These are phyloP conservation scores for Nigrograna mackinnonii DNA, from an alignment of 2,329 filamentous ascomycete genomes.

Conservation along the genomic window DNA sequence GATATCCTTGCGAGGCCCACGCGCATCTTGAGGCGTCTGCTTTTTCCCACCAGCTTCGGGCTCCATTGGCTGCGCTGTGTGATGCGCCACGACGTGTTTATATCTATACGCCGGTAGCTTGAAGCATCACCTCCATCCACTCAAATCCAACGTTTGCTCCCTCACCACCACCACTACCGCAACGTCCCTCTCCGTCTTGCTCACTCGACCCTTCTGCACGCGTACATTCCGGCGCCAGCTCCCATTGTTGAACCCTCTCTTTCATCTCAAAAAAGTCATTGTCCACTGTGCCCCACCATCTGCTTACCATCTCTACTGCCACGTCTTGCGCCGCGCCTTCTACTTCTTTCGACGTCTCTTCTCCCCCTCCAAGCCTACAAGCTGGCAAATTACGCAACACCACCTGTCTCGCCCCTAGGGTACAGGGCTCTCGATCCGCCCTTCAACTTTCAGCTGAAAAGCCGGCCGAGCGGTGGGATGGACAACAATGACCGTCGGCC, in stretches of 20 bases:
- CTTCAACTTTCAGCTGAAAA: slow-evolving; percentile 57
- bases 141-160: slow-evolving; percentile 32
- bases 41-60: slow-evolving; percentile 31
- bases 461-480: slow-evolving; percentile 66
- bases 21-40: slow-evolving; percentile 39
- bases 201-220: too few species aligned
- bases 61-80: slow-evolving; percentile 39
- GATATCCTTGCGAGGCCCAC: slow-evolving; percentile 36
- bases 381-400: slow-evolving; percentile 67
- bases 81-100: slow-evolving; percentile 41
- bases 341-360: slow-evolving; percentile 2
- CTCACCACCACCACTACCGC: too few species aligned
- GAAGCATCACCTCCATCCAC: slow-evolving; percentile 28
- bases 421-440: slow-evolving; percentile 63
- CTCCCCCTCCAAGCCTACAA: slow-evolving; percentile 52
- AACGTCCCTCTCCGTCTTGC: too few species aligned
- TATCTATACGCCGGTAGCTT: slow-evolving; percentile 36
- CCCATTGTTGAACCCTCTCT: slow-evolving; percentile 6
- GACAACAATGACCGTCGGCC: slow-evolving; percentile 74
- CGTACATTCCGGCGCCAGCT: slow-evolving; percentile 10
- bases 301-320: too few species aligned
- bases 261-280: not conserved
- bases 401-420: slow-evolving; percentile 67
- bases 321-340: too few species aligned
- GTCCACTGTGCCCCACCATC: slow-evolving; percentile 6